These are phyloP conservation scores for Ophiostoma triangulosporum DNA, from an alignment of 2,329 filamentous ascomycete species.

Conservation along the genomic window DNA sequence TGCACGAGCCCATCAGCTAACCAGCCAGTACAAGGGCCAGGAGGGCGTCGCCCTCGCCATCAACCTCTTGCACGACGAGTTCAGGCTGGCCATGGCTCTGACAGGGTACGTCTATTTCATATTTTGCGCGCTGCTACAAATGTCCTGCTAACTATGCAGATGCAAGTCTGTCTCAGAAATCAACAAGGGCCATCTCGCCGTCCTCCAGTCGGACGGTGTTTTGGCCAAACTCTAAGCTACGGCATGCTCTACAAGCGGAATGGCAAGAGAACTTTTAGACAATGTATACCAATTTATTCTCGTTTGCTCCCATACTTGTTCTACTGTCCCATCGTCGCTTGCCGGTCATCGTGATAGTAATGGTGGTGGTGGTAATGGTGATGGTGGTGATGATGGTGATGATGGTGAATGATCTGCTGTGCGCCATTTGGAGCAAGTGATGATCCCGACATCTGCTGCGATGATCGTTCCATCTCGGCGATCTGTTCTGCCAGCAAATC, in stretches of 20 bases:
- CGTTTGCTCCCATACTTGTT: too few species aligned
- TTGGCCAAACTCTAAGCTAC: background rate
- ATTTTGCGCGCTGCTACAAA: background rate
- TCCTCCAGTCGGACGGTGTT: background rate
- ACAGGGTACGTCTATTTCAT: background rate
- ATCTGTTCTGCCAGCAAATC: background rate
- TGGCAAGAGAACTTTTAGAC: too few species aligned
- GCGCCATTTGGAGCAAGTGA: background rate
- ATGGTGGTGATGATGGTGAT: background rate
- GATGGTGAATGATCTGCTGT: background rate
- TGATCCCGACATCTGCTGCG: background rate
- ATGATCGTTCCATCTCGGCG: background rate
- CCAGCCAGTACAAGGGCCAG: conserved; percentile 4
- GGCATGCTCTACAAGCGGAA: too few species aligned
- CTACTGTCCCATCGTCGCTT: background rate
- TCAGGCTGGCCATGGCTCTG: conserved; percentile 5
- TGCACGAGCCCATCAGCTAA: background rate
- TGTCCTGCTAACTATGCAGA: background rate
- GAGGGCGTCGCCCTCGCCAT: conserved; percentile 5
- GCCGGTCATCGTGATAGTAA: background rate
- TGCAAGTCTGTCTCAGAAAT: conserved; percentile 1
- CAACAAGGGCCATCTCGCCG: background rate
- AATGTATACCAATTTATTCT: too few species aligned
- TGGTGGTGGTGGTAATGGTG: background rate
- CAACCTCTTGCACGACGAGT: conserved; percentile 6